Conservation (phyloP, 768 basidiomycete species). For the Pisolithus orientalis region DNA sequence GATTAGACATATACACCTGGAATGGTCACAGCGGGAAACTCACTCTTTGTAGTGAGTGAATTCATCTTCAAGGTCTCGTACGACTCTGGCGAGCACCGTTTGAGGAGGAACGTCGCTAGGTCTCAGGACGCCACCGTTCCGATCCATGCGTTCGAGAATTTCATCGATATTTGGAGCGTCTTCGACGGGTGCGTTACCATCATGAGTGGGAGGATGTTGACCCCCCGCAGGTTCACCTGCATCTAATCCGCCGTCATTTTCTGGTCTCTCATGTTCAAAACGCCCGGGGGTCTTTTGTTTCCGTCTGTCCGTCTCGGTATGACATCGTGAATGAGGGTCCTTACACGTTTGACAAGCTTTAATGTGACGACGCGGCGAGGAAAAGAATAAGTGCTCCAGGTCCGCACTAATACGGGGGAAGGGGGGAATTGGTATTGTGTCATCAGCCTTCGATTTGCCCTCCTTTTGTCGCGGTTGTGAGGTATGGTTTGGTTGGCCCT, state of each 20-base stretch:
- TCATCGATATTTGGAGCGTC: constrained; percentile 16
- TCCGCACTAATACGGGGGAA: constrained; percentile 83
- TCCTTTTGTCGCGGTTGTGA: constrained; percentile 2
- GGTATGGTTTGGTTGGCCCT: background rate
- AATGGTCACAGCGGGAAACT: constrained; percentile 16
- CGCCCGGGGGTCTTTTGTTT: constrained; percentile 15
- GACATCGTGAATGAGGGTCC: constrained; percentile 33
- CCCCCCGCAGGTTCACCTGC: background rate
- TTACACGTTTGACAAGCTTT: constrained; percentile 61
- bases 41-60: constrained; percentile 94
- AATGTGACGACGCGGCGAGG: constrained; percentile 68
- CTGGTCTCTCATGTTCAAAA: background rate
- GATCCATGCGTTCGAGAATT: constrained; percentile 20
- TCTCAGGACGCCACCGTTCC: constrained; percentile 17
- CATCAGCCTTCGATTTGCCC: constrained; percentile 8
- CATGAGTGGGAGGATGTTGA: background rate
- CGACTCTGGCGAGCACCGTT: constrained; percentile 75
- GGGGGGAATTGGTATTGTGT: constrained; percentile 36
- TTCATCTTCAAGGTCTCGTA: constrained; percentile 90
- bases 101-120: constrained; percentile 63
- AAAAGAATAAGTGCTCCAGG: constrained; percentile 77
- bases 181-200: constrained; percentile 14
- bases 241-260: background rate
- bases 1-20: constrained; percentile 5
- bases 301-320: constrained; percentile 41